Evolutionary conservation across 108 stramenopile species (phyloP), one percentile per base, ranked within the genome.

Genomic region (Cyclotella choctawhatcheeana): DNA sequence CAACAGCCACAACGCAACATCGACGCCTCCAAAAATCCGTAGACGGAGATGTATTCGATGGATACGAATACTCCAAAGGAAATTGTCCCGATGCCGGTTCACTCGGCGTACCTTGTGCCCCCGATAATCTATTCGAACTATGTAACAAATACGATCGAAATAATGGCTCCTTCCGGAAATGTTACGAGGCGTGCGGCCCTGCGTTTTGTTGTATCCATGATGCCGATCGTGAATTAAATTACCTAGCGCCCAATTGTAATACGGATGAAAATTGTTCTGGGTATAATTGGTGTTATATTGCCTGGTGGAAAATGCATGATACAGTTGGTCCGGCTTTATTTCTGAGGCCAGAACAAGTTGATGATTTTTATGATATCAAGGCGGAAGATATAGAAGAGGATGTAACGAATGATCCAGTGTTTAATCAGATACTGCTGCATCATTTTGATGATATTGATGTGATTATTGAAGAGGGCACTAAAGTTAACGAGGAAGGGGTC

Each of bases 301-400:
- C 80, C 44, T 86, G 85, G 85, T 86, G 82, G 82, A 83, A 83
- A 32, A 44, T 86, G 22, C 82, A 83, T 55, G 79, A 83, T 60
- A 86, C 85, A 0, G 71, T 86, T 61, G 85, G 85, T 6, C 85
- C 85, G 22, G 85, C 85, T 17, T 67, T 76, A 13, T 77, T 60
- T 24, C 22, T 86, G 30, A 35, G 79, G 13, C 53, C 83, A 10
- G 79, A 83, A 84, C 84, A 84, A 56, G 75, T 82, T 48, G 84
- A 84, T 65, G 69, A 67, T 2, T 84, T 80, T 47, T 84, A 67
- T 34, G 83, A 84, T 33, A 52, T 74, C 33, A 37, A 29, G 13
- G 58, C 51, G 3, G 67, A 52, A 17, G 79, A 77, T 24, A 48
- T 81, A 22, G 27, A 37, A 2, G 34, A 30, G 8, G 69, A 77